These are phyloP conservation scores for Gloeophyllum trabeum DNA, from an alignment of 768 basidiomycete genomes.

Conservation along the genomic window DNA sequence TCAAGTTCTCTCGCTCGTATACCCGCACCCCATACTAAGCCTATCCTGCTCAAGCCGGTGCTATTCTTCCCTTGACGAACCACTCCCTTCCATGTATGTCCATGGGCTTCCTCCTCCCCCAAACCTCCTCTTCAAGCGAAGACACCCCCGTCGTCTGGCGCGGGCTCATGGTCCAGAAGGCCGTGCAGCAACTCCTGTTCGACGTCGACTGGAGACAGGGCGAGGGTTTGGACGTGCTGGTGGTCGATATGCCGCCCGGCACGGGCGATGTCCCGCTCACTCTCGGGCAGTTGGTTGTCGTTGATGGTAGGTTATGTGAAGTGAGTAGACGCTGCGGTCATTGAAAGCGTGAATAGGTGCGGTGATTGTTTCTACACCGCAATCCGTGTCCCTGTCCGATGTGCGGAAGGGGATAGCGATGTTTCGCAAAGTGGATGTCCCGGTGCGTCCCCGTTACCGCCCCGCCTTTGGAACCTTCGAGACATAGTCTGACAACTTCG, in stretches of 20 bases:
- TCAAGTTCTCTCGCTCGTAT: background rate
- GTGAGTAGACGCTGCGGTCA: background rate
- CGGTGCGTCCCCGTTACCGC: constrained; percentile 59
- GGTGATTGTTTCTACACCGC: constrained; percentile 91
- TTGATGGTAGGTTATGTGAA: constrained; percentile 50
- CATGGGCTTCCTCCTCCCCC: constrained; percentile 87
- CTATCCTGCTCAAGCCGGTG: constrained; percentile 34
- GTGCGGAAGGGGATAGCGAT: constrained; percentile 88
- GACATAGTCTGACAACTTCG: background rate
- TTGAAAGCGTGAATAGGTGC: constrained; percentile 40
- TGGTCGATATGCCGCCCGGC: constrained; percentile 94
- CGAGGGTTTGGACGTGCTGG: constrained; percentile 67
- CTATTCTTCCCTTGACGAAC: constrained; percentile 73
- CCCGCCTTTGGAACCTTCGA: background rate
- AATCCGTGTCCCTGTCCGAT: constrained; percentile 87
- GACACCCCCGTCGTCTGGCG: constrained; percentile 91
- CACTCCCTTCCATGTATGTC: constrained; percentile 94
- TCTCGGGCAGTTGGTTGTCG: constrained; percentile 74
- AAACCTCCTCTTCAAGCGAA: constrained; percentile 30
- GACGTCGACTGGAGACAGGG: constrained; percentile 79
- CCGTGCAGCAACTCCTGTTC: constrained; percentile 91
- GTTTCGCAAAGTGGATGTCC: constrained; percentile 82
- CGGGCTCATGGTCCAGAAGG: constrained; percentile 97
- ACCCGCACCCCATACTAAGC: background rate
- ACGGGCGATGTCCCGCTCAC: constrained; percentile 95